Conservation (phyloP, 129 eudicot genomes). For the Glebionis coronaria region DNA sequence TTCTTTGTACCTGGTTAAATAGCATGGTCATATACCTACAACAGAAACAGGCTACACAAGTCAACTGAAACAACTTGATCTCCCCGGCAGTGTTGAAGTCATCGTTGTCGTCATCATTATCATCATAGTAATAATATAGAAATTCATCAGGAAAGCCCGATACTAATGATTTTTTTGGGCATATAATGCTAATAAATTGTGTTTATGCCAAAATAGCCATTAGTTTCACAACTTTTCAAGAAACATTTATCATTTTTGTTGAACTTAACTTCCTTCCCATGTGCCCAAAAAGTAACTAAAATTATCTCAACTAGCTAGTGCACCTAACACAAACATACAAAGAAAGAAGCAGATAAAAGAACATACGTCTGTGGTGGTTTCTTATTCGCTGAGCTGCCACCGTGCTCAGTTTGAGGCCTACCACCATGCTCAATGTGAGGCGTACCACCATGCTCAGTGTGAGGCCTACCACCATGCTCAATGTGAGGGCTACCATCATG, state of each 20-base stretch:
- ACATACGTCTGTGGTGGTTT: neutral
- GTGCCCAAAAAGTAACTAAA: neutral
- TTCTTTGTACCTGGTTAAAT: neutral
- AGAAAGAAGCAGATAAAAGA: neutral
- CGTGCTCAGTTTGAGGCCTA: too few species aligned
- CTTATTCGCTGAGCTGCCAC: neutral
- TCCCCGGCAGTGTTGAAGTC: slow-evolving; percentile 4
- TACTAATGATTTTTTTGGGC: too few species aligned
- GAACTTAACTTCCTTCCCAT: too few species aligned
- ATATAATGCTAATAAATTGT: too few species aligned
- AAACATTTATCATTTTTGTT: too few species aligned
- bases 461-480: too few species aligned
- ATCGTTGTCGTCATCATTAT: neutral
- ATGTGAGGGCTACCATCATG: too few species aligned
- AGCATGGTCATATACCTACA: neutral
- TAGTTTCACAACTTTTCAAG: too few species aligned
- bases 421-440: neutral
- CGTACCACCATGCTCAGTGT: too few species aligned
- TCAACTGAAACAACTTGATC: neutral
- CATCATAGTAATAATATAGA: too few species aligned
- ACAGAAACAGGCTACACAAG: neutral
- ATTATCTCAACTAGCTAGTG: neutral
- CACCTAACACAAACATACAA: neutral
- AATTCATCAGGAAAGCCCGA: too few species aligned
- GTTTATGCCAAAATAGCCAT: too few species aligned